Evolutionary conservation across 768 basidiomycete species (phyloP).

Genomic region (Mycena sanguinolenta): DNA sequence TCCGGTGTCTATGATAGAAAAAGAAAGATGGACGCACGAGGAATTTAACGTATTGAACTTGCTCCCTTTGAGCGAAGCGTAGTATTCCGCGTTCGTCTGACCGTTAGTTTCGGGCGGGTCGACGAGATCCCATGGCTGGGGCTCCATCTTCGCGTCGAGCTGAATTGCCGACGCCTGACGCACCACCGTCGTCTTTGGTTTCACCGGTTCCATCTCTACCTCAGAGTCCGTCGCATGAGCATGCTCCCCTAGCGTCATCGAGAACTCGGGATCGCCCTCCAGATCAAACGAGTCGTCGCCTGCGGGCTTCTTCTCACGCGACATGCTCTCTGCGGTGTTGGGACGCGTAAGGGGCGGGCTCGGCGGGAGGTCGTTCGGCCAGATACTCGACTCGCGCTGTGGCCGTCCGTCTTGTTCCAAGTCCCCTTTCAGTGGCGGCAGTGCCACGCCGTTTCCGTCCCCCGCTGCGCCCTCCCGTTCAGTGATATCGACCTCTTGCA

Average conservation of each 20-base stretch:
- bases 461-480: not conserved
- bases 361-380: constrained; percentile 43
- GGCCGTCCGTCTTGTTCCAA: constrained; percentile 29
- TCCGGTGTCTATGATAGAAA: constrained; percentile 4
- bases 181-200: constrained; percentile 24
- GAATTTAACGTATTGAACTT: constrained; percentile 60
- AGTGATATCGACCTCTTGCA: not conserved
- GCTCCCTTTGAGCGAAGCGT: constrained; percentile 57
- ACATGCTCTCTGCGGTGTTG: constrained; percentile 36
- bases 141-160: constrained; percentile 65
- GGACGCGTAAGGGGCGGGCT: constrained; percentile 48
- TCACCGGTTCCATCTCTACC: constrained; percentile 27
- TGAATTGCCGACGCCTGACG: constrained; percentile 60
- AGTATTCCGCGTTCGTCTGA: constrained; percentile 52
- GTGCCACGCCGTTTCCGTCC: not conserved
- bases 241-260: constrained; percentile 24
- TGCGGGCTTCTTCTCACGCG: constrained; percentile 1
- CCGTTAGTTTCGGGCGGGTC: constrained; percentile 62
- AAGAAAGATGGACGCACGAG: constrained; percentile 50
- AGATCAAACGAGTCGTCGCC: constrained; percentile 16
- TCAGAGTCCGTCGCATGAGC: constrained; percentile 1
- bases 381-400: constrained; percentile 37
- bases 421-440: constrained; percentile 15
- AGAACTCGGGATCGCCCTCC: constrained; percentile 24
- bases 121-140: constrained; percentile 77